These are phyloP conservation scores for Tolypocladium endophyticum DNA, from an alignment of 2,329 filamentous ascomycete genomes.

Conservation along the genomic window DNA sequence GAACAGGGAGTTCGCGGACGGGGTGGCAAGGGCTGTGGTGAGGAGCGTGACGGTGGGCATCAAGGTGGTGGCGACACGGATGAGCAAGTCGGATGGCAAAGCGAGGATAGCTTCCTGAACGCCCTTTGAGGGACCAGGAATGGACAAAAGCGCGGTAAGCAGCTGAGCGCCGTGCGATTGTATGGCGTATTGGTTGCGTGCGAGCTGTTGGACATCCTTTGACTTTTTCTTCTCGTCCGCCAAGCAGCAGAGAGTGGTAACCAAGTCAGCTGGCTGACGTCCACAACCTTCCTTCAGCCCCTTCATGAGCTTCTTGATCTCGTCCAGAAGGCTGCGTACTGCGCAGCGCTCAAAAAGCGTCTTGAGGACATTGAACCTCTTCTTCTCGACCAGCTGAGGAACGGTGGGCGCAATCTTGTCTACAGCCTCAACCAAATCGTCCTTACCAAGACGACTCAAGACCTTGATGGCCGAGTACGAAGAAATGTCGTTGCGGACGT, in stretches of 20 bases:
- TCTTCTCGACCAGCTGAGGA: conserved; percentile 60
- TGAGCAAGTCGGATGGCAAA: conserved; percentile 41
- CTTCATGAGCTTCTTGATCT: conserved; percentile 36
- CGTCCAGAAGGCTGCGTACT: conserved; percentile 49
- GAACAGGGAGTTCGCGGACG: conserved; percentile 39
- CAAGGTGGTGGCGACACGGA: conserved; percentile 53
- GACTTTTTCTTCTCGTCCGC: conserved; percentile 23
- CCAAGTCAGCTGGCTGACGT: conserved; percentile 32
- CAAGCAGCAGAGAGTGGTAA: conserved; percentile 39
- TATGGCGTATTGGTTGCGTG: conserved; percentile 46
- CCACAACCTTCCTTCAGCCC: conserved; percentile 38
- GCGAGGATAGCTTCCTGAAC: conserved; percentile 63
- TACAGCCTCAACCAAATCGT: conserved; percentile 68
- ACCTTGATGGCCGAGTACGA: conserved; percentile 78
- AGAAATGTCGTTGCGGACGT: conserved; percentile 83
- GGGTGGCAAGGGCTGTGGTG: conserved; percentile 36
- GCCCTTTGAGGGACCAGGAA: conserved; percentile 60
- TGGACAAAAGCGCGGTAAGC: conserved; percentile 66
- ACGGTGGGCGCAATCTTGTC: conserved; percentile 64
- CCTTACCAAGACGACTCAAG: conserved; percentile 73
- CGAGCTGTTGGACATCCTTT: conserved; percentile 25
- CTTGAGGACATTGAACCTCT: conserved; percentile 68
- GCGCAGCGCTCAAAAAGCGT: conserved; percentile 74
- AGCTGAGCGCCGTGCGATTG: conserved; percentile 69
- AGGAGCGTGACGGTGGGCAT: conserved; percentile 38